These are phyloP conservation scores for Beauveria brongniartii DNA, from an alignment of 2,329 filamentous ascomycete species.

Conservation along the genomic window DNA sequence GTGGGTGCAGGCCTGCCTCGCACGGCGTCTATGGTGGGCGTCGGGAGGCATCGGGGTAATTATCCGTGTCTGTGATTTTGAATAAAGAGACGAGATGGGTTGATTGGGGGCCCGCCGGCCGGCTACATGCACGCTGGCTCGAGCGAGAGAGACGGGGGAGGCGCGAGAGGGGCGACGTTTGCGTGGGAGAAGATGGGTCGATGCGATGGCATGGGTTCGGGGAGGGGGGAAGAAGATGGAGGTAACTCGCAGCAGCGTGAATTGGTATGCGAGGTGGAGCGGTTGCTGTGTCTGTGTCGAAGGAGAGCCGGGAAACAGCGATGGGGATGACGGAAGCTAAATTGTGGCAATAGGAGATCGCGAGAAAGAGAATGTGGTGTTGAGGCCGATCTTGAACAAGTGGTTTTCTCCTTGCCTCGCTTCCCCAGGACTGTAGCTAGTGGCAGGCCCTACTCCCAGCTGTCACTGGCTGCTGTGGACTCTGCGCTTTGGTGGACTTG, in stretches of 20 bases:
- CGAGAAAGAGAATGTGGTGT: background rate
- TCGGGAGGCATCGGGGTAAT: constrained; percentile 1
- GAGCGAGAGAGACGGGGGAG: background rate
- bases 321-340: background rate
- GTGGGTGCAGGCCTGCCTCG: constrained; percentile 16
- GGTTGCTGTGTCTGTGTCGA: background rate
- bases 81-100: background rate
- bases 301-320: background rate
- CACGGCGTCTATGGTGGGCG: constrained; percentile 13
- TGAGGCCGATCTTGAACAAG: background rate
- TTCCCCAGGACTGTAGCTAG: background rate
- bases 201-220: background rate
- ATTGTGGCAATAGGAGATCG: background rate
- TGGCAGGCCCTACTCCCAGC: no score
- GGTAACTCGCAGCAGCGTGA: background rate
- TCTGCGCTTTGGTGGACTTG: background rate
- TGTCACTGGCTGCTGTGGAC: background rate
- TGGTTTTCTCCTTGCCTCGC: background rate
- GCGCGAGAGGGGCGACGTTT: background rate
- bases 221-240: background rate
- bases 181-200: background rate
- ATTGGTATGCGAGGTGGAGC: background rate
- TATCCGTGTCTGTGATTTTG: background rate
- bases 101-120: background rate
- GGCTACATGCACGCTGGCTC: constrained; percentile 5